Conservation (phyloP, 2,329 filamentous ascomycete genomes). For the Fusarium longipes region DNA sequence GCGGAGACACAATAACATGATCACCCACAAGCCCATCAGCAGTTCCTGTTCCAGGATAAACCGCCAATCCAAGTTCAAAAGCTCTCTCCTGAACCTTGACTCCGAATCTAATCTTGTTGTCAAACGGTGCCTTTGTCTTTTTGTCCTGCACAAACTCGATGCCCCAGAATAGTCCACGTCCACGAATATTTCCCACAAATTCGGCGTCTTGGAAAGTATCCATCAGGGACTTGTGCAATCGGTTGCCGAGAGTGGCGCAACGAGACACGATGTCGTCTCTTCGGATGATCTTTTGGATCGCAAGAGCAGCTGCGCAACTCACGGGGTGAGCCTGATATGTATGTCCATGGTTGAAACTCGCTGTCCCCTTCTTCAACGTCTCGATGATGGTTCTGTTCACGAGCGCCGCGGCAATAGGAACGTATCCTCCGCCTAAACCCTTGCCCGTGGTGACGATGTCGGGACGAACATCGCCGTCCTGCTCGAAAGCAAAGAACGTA, state of each 20-base stretch:
- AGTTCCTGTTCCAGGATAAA: conserved; percentile 74
- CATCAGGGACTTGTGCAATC: conserved; percentile 59
- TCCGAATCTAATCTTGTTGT: conserved; percentile 42
- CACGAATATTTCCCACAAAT: conserved; percentile 70
- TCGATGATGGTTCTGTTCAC: conserved; percentile 63
- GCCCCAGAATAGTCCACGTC: conserved; percentile 64
- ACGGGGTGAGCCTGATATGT: conserved; percentile 72
- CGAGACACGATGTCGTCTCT: conserved; percentile 69
- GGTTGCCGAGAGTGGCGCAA: conserved; percentile 63
- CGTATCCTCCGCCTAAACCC: conserved; percentile 72
- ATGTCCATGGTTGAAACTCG: conserved; percentile 63
- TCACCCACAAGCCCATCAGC: conserved; percentile 71
- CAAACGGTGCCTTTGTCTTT: conserved; percentile 53
- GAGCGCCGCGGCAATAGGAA: conserved; percentile 70
- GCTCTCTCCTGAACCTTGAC: conserved; percentile 46
- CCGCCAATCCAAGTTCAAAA: conserved; percentile 50
- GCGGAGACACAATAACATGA: conserved; percentile 75
- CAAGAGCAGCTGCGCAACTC: conserved; percentile 70
- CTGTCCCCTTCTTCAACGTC: conserved; percentile 52
- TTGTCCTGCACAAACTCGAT: conserved; percentile 59
- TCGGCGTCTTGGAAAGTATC: conserved; percentile 56
- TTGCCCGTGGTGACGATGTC: conserved; percentile 77
- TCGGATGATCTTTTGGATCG: conserved; percentile 69
- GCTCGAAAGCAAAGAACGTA: conserved; percentile 70
- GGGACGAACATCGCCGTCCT: conserved; percentile 64